Percentiles rank a stretch among this genome's conserved stretches.
Evolutionary conservation across 495 filamentous ascomycete species (phyloP).

Genomic region (Amphirosellinia nigrospora): DNA sequence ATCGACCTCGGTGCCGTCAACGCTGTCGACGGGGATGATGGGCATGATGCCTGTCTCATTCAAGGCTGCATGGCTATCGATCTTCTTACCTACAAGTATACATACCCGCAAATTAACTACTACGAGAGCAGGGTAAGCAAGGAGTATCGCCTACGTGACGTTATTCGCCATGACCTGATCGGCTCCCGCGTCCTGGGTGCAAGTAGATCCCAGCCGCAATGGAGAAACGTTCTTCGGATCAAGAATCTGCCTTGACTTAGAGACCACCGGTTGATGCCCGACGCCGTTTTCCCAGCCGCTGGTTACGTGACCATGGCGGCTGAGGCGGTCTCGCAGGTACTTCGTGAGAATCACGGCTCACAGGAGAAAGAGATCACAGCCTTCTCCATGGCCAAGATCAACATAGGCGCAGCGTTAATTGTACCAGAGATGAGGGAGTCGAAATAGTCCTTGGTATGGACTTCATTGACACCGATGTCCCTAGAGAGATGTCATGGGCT

Average conservation of each 20-base stretch:
- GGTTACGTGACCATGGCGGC: constrained; percentile 57
- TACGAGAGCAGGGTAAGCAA: too few relatives aligned
- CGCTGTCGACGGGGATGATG: constrained; percentile 8
- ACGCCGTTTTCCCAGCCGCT: constrained; percentile 57
- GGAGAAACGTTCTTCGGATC: constrained; percentile 55
- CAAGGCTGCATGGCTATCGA: constrained; percentile 14
- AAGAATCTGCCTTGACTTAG: constrained; percentile 57
- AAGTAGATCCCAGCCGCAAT: constrained; percentile 49
- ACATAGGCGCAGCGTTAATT: too few relatives aligned
- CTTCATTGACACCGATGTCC: too few relatives aligned
- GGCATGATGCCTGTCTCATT: neutral
- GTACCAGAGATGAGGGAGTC: too few relatives aligned
- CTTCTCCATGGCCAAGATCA: too few relatives aligned
- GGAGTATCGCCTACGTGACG: constrained; percentile 49
- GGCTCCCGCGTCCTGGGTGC: constrained; percentile 51
- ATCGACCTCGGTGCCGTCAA: constrained; percentile 25
- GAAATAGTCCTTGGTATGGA: too few relatives aligned
- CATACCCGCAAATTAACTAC: constrained; percentile 46
- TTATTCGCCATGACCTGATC: constrained; percentile 56
- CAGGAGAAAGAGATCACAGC: constrained; percentile 13
- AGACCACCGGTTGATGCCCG: constrained; percentile 47
- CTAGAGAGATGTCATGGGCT: too few relatives aligned
- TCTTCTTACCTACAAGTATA: constrained; percentile 23
- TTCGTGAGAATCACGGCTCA: too few relatives aligned
- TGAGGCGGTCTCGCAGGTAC: constrained; percentile 45